Percentiles rank a stretch among this genome's conserved stretches.
Evolutionary conservation across 768 basidiomycete genomes (phyloP).

Genomic region (Suillus cothurnatus): DNA sequence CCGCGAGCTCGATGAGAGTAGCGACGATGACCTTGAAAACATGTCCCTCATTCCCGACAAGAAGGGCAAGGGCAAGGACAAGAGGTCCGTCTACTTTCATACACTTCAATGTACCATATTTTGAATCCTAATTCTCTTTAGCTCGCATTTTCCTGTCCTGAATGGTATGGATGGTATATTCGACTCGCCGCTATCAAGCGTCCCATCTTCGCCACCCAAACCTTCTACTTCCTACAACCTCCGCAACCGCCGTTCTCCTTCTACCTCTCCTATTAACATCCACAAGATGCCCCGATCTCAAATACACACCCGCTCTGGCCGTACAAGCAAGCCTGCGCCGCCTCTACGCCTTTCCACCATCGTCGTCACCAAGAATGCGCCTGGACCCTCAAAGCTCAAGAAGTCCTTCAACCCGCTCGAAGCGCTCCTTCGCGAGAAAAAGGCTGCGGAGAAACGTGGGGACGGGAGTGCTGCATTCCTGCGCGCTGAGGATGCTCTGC

Average conservation of each 20-base stretch:
- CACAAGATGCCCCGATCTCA: neutral
- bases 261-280: conserved; percentile 2
- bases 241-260: conserved; percentile 7
- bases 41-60: conserved; percentile 17
- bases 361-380: conserved; percentile 7
- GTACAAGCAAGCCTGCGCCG: conserved; percentile 19
- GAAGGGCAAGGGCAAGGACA: conserved; percentile 5
- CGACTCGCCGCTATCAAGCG: conserved; percentile 27
- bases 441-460: conserved; percentile 29
- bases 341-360: conserved; percentile 16
- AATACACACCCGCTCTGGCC: conserved; percentile 19
- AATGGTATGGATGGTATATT: conserved; percentile 10
- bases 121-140: conserved; percentile 9
- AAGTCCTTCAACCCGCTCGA: conserved; percentile 52
- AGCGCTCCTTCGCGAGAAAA: conserved; percentile 57
- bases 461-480: conserved; percentile 44
- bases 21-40: conserved; percentile 46
- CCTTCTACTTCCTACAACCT: neutral
- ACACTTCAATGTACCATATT: neutral
- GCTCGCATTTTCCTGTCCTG: conserved; percentile 9
- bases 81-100: conserved; percentile 14
- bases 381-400: conserved; percentile 19
- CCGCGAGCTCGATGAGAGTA: conserved; percentile 52
- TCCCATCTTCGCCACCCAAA: conserved; percentile 16
- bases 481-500: conserved; percentile 46